Evolutionary conservation across 306 rosid species (phyloP).

Genomic region (Casuarina equisetifolia): DNA sequence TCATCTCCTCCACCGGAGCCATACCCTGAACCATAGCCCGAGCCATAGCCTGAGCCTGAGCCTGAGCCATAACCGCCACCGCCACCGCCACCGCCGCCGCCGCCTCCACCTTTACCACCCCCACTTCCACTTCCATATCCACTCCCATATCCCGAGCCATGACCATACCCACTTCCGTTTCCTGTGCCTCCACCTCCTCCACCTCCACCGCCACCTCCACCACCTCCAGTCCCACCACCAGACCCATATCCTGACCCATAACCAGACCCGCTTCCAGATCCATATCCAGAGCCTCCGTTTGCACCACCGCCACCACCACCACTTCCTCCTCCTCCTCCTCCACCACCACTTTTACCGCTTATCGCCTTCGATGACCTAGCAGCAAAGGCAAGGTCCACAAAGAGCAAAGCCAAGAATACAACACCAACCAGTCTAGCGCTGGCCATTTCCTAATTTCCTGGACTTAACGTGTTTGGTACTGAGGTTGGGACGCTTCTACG

Average conservation of each 20-base stretch:
- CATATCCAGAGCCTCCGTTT: conserved; percentile 29
- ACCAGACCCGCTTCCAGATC: conserved; percentile 38
- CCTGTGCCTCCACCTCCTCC: conserved; percentile 39
- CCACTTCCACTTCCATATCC: conserved; percentile 39
- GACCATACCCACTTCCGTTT: conserved; percentile 38
- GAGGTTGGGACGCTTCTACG: neutral
- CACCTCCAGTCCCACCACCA: conserved; percentile 41
- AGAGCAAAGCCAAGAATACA: conserved; percentile 53
- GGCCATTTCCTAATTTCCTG: conserved; percentile 41
- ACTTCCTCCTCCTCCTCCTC: conserved; percentile 29
- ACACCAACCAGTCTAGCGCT: conserved; percentile 48
- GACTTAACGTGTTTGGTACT: conserved; percentile 19
- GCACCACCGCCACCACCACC: conserved; percentile 30
- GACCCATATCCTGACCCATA: conserved; percentile 36
- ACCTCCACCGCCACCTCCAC: conserved; percentile 39
- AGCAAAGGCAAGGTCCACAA: conserved; percentile 61
- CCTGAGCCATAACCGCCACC: conserved; percentile 20
- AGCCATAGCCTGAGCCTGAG: conserved; percentile 42
- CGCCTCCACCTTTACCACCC: conserved; percentile 3
- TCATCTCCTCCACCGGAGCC: conserved; percentile 33
- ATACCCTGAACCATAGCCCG: conserved; percentile 46
- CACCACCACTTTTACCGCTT: neutral
- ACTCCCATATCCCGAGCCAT: conserved; percentile 40
- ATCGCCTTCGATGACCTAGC: conserved; percentile 34
- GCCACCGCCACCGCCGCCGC: conserved; percentile 18